These are phyloP conservation scores for Nicotiana tabacum DNA, from an alignment of 257 asterid genomes.

Conservation along the genomic window DNA sequence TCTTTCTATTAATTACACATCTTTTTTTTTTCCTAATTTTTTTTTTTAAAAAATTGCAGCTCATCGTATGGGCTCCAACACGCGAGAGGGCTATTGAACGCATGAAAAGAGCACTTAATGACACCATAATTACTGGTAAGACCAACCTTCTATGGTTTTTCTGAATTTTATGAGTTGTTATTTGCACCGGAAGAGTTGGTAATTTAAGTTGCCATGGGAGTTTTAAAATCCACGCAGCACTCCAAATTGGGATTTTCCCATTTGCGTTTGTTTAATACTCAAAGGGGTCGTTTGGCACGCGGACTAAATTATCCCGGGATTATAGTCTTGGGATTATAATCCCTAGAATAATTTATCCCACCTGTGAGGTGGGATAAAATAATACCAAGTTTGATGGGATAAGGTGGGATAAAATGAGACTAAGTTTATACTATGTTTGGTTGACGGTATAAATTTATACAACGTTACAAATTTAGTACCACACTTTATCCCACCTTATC, in stretches of 20 bases:
- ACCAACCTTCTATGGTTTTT: background rate
- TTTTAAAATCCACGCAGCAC: background rate
- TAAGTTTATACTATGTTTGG: no score
- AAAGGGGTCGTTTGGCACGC: background rate
- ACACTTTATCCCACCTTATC: no score
- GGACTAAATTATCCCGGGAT: no score
- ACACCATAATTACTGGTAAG: constrained; percentile 84
- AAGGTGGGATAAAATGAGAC: no score
- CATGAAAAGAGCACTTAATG: constrained; percentile 96
- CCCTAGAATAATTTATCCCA: no score
- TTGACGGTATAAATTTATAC: no score
- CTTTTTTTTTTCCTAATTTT: background rate
- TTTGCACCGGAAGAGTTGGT: background rate
- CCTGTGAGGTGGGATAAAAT: no score
- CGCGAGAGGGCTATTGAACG: constrained; percentile 91
- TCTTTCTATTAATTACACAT: background rate
- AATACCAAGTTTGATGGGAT: no score
- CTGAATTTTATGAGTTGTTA: background rate
- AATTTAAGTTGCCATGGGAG: background rate
- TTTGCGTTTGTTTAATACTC: background rate
- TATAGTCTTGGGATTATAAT: no score
- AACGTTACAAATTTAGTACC: no score
- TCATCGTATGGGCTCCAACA: constrained; percentile 96
- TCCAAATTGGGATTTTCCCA: background rate
- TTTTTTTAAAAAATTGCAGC: background rate